Evolutionary conservation across 768 basidiomycete genomes (phyloP).

Genomic region (Collybia nuda): DNA sequence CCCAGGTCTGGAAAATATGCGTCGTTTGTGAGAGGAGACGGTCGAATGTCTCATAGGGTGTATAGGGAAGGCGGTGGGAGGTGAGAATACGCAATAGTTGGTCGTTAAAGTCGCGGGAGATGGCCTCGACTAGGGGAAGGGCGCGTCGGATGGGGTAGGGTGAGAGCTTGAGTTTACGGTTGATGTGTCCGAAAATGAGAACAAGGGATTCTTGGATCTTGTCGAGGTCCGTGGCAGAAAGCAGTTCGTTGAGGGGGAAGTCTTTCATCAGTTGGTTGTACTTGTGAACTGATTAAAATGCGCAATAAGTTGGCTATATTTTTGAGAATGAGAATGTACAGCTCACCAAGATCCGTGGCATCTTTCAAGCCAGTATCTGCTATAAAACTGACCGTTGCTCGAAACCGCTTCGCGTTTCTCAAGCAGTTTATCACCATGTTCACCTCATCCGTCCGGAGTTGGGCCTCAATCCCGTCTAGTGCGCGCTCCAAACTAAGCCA

Average conservation of each 20-base stretch:
- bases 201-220: conserved; percentile 89
- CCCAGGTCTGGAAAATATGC: conserved; percentile 85
- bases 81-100: conserved; percentile 89
- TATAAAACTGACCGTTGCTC: conserved; percentile 95
- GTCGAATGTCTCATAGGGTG: conserved; percentile 94
- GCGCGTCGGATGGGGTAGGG: conserved; percentile 97
- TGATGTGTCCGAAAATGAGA: conserved; percentile 90
- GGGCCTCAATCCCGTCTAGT: conserved; percentile 89
- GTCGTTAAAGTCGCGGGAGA: conserved; percentile 96
- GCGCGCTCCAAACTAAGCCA: conserved; percentile 96
- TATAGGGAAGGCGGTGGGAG: conserved; percentile 88
- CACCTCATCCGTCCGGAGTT: conserved; percentile 90
- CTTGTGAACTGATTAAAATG: conserved; percentile 71
- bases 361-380: conserved; percentile 97
- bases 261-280: conserved; percentile 99
- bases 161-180: conserved; percentile 92
- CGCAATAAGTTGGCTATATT: too few relatives aligned
- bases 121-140: conserved; percentile 95
- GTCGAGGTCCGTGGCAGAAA: conserved; percentile 94
- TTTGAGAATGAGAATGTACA: background rate
- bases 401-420: conserved; percentile 94
- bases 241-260: conserved; percentile 94
- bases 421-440: conserved; percentile 92
- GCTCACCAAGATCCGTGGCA: conserved; percentile 81
- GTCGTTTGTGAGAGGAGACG: conserved; percentile 73